Conservation (phyloP, 2,329 filamentous ascomycete species). For the Xylaria sp. region DNA sequence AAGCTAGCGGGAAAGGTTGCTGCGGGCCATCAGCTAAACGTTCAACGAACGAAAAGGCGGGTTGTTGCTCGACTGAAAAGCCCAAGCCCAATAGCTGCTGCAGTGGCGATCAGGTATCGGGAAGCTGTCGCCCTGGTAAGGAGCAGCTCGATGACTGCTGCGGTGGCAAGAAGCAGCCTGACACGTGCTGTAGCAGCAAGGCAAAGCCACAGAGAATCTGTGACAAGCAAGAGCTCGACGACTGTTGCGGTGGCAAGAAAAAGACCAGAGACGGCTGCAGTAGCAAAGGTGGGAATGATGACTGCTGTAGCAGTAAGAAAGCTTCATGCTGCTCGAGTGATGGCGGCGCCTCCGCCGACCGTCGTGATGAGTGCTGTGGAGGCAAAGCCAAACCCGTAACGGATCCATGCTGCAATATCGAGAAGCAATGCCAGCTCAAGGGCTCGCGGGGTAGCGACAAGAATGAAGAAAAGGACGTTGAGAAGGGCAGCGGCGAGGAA, state of each 20-base stretch:
- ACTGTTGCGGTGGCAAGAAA: conserved; percentile 4
- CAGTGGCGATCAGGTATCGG: not conserved
- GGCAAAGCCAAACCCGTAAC: not conserved
- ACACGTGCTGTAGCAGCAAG: conserved; percentile 18
- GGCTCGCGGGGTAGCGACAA: not conserved
- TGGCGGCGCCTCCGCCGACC: not conserved
- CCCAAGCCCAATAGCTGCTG: conserved; percentile 2
- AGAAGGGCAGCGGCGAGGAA: conserved; percentile 10
- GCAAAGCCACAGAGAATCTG: not conserved
- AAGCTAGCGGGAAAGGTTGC: conserved; percentile 1
- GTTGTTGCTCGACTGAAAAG: conserved; percentile 14
- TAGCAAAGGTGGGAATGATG: not conserved
- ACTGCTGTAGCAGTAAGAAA: conserved; percentile 3
- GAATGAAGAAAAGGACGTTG: conserved; percentile 3
- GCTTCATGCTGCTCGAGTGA: not conserved
- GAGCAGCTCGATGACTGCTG: conserved; percentile 9
- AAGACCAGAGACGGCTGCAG: not conserved
- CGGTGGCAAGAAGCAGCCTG: conserved; percentile 2
- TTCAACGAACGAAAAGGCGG: not conserved
- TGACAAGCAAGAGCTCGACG: not conserved
- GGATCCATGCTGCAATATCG: not conserved
- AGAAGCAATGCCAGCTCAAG: conserved; percentile 9
- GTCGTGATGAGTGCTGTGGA: conserved; percentile 18
- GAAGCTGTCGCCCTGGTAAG: not conserved
- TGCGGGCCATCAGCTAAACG: conserved; percentile 2